phyloP scores from a whole-genome alignment of 352 stramenopile species.

The Globisporangium camurandrum region DNA sequence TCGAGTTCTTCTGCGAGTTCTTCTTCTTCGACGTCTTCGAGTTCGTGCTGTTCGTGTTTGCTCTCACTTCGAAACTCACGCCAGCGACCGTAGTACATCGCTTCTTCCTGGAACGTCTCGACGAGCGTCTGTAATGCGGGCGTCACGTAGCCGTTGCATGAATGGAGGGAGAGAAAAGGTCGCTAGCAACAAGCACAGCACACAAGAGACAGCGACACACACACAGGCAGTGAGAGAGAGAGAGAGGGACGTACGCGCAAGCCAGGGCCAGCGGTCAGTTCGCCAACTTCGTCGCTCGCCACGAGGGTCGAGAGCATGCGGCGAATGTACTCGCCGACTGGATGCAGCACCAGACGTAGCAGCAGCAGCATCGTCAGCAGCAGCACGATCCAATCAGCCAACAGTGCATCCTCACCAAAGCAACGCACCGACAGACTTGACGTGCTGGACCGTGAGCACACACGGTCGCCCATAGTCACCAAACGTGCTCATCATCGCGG shows the following conservation, averaged over 20 bases:
- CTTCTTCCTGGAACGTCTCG: slow-evolving; percentile 70
- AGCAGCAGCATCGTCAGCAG: slow-evolving; percentile 1
- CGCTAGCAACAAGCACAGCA: too few relatives aligned
- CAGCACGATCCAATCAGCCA: too few relatives aligned
- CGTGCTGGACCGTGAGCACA: slow-evolving; percentile 44
- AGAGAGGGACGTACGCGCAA: slow-evolving; percentile 28
- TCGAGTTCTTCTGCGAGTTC: slow-evolving; percentile 81
- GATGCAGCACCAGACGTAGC: too few relatives aligned
- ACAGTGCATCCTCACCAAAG: neutral
- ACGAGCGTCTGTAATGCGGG: slow-evolving; percentile 63
- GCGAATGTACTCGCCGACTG: slow-evolving; percentile 53
- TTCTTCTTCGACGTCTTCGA: slow-evolving; percentile 78
- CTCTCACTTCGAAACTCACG: slow-evolving; percentile 73
- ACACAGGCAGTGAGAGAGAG: neutral
- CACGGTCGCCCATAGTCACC: slow-evolving; percentile 56
- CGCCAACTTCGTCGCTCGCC: slow-evolving; percentile 45
- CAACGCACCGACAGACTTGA: slow-evolving; percentile 38
- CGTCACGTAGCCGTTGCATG: too few relatives aligned
- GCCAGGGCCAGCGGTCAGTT: slow-evolving; percentile 28
- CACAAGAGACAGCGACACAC: too few relatives aligned
- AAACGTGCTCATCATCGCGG: slow-evolving; percentile 82
- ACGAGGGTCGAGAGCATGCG: slow-evolving; percentile 25
- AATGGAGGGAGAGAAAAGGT: too few relatives aligned
- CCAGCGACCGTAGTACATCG: slow-evolving; percentile 80
- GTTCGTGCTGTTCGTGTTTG: slow-evolving; percentile 68